Percentiles rank a stretch among this genome's conserved stretches.
Conservation (phyloP, 495 filamentous ascomycete species). For the Apodospora peruviana region DNA sequence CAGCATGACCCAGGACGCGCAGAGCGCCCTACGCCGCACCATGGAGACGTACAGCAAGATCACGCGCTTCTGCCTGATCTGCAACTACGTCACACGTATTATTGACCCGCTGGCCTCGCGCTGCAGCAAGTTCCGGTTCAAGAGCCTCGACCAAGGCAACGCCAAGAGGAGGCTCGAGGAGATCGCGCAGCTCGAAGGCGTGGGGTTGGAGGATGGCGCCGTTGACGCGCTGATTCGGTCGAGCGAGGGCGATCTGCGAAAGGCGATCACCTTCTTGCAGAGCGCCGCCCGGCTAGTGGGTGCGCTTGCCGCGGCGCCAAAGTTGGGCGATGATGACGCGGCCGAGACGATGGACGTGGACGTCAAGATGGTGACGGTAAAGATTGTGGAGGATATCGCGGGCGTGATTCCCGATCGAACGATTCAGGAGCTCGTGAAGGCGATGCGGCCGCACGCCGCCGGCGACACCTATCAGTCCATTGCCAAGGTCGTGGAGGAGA, state of each 20-base stretch:
- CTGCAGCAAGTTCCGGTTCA: constrained; percentile 97
- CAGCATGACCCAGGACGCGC: constrained; percentile 97
- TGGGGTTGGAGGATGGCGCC: constrained; percentile 70
- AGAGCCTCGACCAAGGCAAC: constrained; percentile 80
- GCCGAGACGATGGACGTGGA: constrained; percentile 54
- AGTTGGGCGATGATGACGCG: constrained; percentile 29
- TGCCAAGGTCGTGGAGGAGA: constrained; percentile 71
- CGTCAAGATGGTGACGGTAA: constrained; percentile 59
- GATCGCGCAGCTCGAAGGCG: constrained; percentile 72
- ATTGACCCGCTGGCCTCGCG: constrained; percentile 91
- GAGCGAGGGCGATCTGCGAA: constrained; percentile 89
- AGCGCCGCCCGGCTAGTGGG: constrained; percentile 79
- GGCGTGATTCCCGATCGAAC: constrained; percentile 79
- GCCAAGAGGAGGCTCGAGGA: constrained; percentile 68
- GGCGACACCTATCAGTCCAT: constrained; percentile 66
- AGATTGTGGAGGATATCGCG: constrained; percentile 87
- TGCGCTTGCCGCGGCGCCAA: constrained; percentile 32
- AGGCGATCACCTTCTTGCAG: constrained; percentile 94
- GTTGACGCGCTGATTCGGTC: constrained; percentile 78
- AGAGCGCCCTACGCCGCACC: constrained; percentile 83
- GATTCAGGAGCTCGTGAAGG: constrained; percentile 62
- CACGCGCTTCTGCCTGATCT: constrained; percentile 94
- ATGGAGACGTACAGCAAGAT: constrained; percentile 98
- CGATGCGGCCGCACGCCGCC: constrained; percentile 68
- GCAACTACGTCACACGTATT: constrained; percentile 97